phyloP scores from a whole-genome alignment of 352 stramenopile species.

The Globisporangium cylindrosporum region DNA sequence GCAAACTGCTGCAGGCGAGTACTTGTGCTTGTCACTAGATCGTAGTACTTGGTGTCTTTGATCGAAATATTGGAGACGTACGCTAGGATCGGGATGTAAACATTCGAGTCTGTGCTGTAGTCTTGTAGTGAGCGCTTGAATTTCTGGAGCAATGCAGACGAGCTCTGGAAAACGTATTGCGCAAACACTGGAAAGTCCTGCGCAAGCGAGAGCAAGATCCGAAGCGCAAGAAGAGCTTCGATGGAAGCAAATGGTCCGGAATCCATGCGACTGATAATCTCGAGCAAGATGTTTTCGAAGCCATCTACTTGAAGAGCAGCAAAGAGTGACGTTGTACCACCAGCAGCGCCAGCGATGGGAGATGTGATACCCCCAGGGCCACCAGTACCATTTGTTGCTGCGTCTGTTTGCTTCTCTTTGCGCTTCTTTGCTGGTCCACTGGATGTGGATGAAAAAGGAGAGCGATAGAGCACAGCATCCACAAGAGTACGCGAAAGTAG shows the following conservation, averaged over 20 bases:
- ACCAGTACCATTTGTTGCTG: constrained; percentile 1
- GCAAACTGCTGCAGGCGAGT: constrained; percentile 27
- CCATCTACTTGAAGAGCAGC: constrained; percentile 24
- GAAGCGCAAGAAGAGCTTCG: constrained; percentile 44
- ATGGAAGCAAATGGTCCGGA: constrained; percentile 23
- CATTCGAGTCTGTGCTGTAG: constrained; percentile 45
- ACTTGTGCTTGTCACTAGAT: constrained; percentile 23
- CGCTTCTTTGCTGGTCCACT: constrained; percentile 22
- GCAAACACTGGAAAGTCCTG: constrained; percentile 49
- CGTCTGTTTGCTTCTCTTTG: constrained; percentile 34
- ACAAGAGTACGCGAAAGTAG: constrained; percentile 34
- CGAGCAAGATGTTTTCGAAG: constrained; percentile 46
- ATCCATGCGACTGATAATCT: constrained; percentile 45
- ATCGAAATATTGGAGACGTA: constrained; percentile 63
- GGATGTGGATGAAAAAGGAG: neutral
- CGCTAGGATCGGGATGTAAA: constrained; percentile 60
- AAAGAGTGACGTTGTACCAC: neutral
- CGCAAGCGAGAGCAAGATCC: constrained; percentile 58
- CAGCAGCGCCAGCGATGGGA: neutral
- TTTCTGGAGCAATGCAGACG: constrained; percentile 22
- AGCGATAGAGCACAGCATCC: constrained; percentile 38
- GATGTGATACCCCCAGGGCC: neutral
- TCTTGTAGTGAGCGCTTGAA: constrained; percentile 42
- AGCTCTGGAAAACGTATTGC: constrained; percentile 41
- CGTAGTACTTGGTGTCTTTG: constrained; percentile 52